Evolutionary conservation across 2,329 filamentous ascomycete species (phyloP), one percentile per base, ranked within the genome.

Genomic region (Dothidotthia symphoricarpi): DNA sequence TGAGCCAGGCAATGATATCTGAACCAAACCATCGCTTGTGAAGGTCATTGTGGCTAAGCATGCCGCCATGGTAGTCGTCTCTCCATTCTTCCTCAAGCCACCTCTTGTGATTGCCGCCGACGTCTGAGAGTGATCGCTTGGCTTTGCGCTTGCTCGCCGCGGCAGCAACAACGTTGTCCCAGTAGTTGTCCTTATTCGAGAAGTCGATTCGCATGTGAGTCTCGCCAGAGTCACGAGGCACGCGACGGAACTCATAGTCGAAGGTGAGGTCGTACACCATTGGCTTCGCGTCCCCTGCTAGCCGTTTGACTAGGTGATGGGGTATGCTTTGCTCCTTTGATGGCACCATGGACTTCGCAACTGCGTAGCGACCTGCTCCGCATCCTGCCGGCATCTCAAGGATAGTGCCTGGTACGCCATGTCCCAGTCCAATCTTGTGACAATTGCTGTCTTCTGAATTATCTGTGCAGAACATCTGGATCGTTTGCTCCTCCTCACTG

Each of bases 301-400:
- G 16, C 1, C 31, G 30, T 16, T 44, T 31, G 12, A 4, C 15
- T 5, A 64, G 47, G 32, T 57, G 54, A 5, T 24, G 36, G 2
- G 57, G 53, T 4, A 65, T 29, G 1, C 30, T 41, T 31, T 63
- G 44, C 40, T 58, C 47, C 7, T 43, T 16, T 8, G 49, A 32
- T 4, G 44, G 48, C 32, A 26, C 41, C 47, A 72, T 50, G 14
- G 34, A 33, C 30, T 61, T 59, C 6, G 61, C 68, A 1, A 73
- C 59, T 11, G 69, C 69, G 34, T 72, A 73, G 16, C 52, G 59
- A 5, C 65, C 68, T 0, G 64, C 61, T 1, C 69, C 69, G 42
- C 67, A 72, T n/a, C 58, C 54, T 2, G 35, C 10, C 0, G 69
- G 70, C 69, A 73, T 70, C 43, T 71, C 38, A 1, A 73, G 11